These are phyloP conservation scores for Leucaena leucocephala DNA, from an alignment of 306 rosid genomes.

Conservation along the genomic window DNA sequence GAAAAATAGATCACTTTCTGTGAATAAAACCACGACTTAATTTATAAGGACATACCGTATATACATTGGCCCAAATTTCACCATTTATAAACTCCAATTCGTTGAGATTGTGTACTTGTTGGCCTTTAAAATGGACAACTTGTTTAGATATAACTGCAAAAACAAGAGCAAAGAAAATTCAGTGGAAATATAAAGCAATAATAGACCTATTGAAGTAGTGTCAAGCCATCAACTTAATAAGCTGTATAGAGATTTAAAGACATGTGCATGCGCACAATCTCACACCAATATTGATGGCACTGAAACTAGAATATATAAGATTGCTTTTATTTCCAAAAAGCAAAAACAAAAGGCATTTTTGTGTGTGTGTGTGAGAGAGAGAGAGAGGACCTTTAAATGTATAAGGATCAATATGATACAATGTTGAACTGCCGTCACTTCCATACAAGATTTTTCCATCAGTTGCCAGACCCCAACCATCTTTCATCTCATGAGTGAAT, in stretches of 20 bases:
- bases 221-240: background rate
- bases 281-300: background rate
- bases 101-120: conserved; percentile 74
- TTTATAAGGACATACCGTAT: conserved; percentile 47
- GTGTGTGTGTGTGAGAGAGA: background rate
- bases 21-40: conserved; percentile 21
- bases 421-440: conserved; percentile 83
- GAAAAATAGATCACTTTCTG: conserved; percentile 7
- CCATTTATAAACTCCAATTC: conserved; percentile 85
- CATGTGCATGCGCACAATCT: background rate
- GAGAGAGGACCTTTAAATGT: conserved; percentile 61
- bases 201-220: conserved; percentile 7
- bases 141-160: conserved; percentile 60
- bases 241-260: background rate
- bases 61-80: conserved; percentile 94
- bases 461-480: conserved; percentile 98
- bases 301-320: background rate
- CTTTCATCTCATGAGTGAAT: conserved; percentile 79
- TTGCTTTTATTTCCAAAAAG: conserved; percentile 7
- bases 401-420: conserved; percentile 72
- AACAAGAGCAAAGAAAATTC: conserved; percentile 30
- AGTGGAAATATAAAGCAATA: conserved; percentile 17
- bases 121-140: conserved; percentile 65
- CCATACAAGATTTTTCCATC: conserved; percentile 88
- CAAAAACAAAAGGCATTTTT: conserved; percentile 14